Evolutionary conservation across 1,284 basidiomycete genomes (phyloP).

Genomic region (Cutaneotrichosporon mucoides): DNA sequence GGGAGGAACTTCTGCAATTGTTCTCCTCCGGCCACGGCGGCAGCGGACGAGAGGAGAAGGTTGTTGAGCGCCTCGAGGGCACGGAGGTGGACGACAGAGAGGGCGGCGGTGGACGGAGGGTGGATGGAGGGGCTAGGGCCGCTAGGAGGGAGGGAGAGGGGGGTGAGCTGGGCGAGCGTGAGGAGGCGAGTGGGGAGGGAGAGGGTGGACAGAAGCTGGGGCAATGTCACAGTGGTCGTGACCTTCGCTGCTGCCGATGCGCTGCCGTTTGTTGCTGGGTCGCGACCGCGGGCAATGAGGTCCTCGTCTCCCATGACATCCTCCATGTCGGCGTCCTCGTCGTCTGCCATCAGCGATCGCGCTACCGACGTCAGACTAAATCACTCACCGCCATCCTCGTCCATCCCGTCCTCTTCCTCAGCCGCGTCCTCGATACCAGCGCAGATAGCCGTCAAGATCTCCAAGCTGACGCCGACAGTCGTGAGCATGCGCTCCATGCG

Average conservation of each 20-base stretch:
- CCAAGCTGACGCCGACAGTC: constrained; percentile 72
- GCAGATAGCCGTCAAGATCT: constrained; percentile 79
- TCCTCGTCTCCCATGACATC: constrained; percentile 48
- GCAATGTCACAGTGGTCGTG: constrained; percentile 31
- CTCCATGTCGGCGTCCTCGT: constrained; percentile 45
- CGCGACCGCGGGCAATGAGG: constrained; percentile 45
- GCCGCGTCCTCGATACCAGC: constrained; percentile 73
- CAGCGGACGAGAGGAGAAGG: constrained; percentile 64
- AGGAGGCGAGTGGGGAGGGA: constrained; percentile 58
- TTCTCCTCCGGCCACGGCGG: constrained; percentile 17
- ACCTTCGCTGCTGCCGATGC: constrained; percentile 35
- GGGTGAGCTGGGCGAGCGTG: constrained; percentile 63
- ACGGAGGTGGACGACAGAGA: constrained; percentile 73
- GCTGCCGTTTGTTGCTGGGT: constrained; percentile 33
- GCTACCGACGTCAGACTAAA: constrained; percentile 1
- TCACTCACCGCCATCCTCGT: constrained; percentile 33
- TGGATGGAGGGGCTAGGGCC: constrained; percentile 62
- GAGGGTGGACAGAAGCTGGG: constrained; percentile 51
- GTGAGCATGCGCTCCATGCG: constrained; percentile 67
- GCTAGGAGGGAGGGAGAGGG: constrained; percentile 73
- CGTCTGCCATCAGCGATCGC: constrained; percentile 34
- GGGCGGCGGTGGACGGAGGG: constrained; percentile 76
- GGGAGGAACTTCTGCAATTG: constrained; percentile 50
- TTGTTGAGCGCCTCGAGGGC: constrained; percentile 90
- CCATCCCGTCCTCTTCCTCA: constrained; percentile 46